Evolutionary conservation across 78 protist genomes (phyloP).

Genomic region (Salpingoeca rosetta): DNA sequence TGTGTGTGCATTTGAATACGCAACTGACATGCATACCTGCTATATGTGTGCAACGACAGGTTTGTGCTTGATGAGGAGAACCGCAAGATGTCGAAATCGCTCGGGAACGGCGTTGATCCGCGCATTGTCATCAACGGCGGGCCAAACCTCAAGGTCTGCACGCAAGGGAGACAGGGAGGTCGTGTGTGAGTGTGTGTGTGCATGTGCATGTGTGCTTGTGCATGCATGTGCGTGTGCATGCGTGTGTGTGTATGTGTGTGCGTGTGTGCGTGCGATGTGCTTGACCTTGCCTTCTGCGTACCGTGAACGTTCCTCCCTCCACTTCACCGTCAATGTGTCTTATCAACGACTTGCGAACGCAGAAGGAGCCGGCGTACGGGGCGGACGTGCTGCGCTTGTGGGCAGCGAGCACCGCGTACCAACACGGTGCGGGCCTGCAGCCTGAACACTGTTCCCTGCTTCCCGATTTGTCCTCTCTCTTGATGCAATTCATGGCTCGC

Average conservation of each 20-base stretch:
- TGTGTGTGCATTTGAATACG: neutral
- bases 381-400: constrained; percentile 80
- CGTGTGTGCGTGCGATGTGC: neutral
- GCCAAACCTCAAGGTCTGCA: neutral
- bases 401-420: constrained; percentile 65
- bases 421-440: constrained; percentile 59
- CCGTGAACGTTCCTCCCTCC: neutral
- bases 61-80: constrained; percentile 61
- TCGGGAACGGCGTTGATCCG: constrained; percentile 80
- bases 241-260: no score
- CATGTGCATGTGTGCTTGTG: no score
- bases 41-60: no score
- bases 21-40: no score
- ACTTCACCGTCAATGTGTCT: no score
- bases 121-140: constrained; percentile 57
- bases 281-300: neutral
- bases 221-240: no score
- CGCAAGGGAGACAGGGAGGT: neutral
- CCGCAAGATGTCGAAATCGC: constrained; percentile 78
- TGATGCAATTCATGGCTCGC: constrained; percentile 21
- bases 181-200: no score
- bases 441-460: no score
- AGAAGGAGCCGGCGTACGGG: constrained; percentile 58
- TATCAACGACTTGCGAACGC: neutral
- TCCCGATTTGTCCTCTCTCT: no score